Evolutionary conservation across 108 stramenopile genomes (phyloP), one percentile per base, ranked within the genome.

Genomic region (Epithemia pelagica): DNA sequence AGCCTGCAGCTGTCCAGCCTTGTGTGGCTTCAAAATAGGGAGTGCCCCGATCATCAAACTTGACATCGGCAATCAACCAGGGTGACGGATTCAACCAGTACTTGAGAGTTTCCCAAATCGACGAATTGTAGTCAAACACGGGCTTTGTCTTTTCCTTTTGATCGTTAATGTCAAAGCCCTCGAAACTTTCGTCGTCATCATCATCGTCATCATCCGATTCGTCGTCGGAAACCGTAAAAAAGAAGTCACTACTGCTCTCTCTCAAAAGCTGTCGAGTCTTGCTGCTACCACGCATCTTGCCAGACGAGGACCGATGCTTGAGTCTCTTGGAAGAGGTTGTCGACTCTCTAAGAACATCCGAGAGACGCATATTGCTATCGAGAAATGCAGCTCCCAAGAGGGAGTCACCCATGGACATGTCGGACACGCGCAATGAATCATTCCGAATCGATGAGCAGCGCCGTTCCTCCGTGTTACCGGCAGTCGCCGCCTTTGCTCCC

Each of bases 1-100:
- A 30, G 0, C 68, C 67, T 25, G 73, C 64, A 19, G 69, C 2
- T 0, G 72, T 58, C 67, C 71, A 75, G 3, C 54, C 57, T 1
- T 24, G 2, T 25, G 55, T 22, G 22, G 58, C 57, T 25, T 69
- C 68, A 59, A 70, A 70, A 58, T 67, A 70, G 21, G 67, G 68
- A 10, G 29, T 61, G 20, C 74, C 74, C 24, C 69, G 59, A 24
- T 23, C 28, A 26, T 61, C 30, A 46, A 46, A 46, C 15, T 46
- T 46, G 10, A 46, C 37, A 46, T 46, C 37, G 37, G 15, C 37
- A 15, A 46, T 46, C 37, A 46, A 46, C 37, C 37, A 46, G 15
- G 37, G 37, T 46, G 37, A 46, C 5, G 37, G 37, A 46, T 46
- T 46, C 10, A 46, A 15, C 37, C 37, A 46, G 15, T 46, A 10